Percentiles rank a stretch among this genome's conserved stretches.
phyloP scores from a whole-genome alignment of 768 basidiomycete genomes.

The Melanogaster broomeanus region DNA sequence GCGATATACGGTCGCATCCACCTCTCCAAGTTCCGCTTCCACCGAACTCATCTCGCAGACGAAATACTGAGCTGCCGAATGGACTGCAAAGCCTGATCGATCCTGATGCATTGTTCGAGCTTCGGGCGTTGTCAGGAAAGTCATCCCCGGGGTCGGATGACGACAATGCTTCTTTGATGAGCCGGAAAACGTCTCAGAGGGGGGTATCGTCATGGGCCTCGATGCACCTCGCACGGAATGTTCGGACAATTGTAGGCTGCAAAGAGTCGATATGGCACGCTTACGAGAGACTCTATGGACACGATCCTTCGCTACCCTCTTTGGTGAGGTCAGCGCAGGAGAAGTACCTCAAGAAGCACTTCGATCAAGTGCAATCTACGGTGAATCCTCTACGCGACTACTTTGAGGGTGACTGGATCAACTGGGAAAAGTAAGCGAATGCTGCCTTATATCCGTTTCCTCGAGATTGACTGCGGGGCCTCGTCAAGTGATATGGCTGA shows the following conservation, averaged over 20 bases:
- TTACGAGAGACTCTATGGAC: slow-evolving; percentile 51
- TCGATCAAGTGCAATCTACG: slow-evolving; percentile 19
- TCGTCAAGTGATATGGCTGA: slow-evolving; percentile 70
- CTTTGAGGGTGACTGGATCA: slow-evolving; percentile 67
- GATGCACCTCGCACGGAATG: slow-evolving; percentile 66
- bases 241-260: slow-evolving; percentile 59
- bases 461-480: slow-evolving; percentile 4
- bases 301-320: slow-evolving; percentile 39
- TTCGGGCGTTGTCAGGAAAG: slow-evolving; percentile 26
- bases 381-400: slow-evolving; percentile 48
- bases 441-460: not conserved
- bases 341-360: slow-evolving; percentile 26
- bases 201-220: slow-evolving; percentile 47
- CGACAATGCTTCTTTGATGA: slow-evolving; percentile 12
- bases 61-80: slow-evolving; percentile 12
- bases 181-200: slow-evolving; percentile 24
- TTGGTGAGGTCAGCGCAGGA: slow-evolving; percentile 38
- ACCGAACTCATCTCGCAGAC: slow-evolving; percentile 42
- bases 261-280: slow-evolving; percentile 71
- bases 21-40: slow-evolving; percentile 57
- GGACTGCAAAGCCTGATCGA: slow-evolving; percentile 25
- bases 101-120: slow-evolving; percentile 33
- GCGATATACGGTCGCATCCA: slow-evolving; percentile 50
- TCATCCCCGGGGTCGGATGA: slow-evolving; percentile 29
- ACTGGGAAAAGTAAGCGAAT: slow-evolving; percentile 67